Percentiles rank a stretch among this genome's conserved stretches.
Conservation (phyloP, 305 asterid species). For the Caryopteris hybrid region DNA sequence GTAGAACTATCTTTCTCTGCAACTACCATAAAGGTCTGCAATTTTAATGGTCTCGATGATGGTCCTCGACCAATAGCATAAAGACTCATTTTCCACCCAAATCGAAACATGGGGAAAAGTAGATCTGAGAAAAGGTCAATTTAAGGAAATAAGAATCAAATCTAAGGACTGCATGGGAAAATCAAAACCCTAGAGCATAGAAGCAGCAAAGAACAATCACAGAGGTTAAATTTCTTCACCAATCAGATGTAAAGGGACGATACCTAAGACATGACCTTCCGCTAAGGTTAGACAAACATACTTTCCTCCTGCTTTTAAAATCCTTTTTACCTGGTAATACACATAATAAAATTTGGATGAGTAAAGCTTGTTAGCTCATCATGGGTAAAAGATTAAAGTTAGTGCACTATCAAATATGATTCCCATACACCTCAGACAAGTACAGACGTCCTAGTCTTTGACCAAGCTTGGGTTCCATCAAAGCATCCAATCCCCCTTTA, state of each 20-base stretch:
- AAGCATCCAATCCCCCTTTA: constrained; percentile 99
- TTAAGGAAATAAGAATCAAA: constrained; percentile 10
- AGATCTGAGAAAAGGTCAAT: constrained; percentile 44
- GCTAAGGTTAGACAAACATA: constrained; percentile 91
- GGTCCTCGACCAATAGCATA: constrained; percentile 55
- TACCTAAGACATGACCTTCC: constrained; percentile 92
- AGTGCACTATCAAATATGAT: constrained; percentile 14
- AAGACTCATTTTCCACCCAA: constrained; percentile 85
- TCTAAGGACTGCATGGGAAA: constrained; percentile 1
- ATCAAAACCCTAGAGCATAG: constrained; percentile 5
- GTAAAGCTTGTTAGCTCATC: constrained; percentile 15
- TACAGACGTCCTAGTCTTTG: constrained; percentile 66
- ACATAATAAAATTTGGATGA: constrained; percentile 12
- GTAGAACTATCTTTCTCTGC: constrained; percentile 60
- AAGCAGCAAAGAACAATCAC: neutral
- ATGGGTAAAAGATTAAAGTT: constrained; percentile 12
- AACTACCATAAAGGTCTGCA: constrained; percentile 80
- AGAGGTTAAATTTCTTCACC: neutral
- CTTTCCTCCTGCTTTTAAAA: constrained; percentile 68
- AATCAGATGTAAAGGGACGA: constrained; percentile 10
- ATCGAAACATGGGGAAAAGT: constrained; percentile 70
- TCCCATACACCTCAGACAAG: constrained; percentile 67
- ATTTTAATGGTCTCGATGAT: constrained; percentile 37
- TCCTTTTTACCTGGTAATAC: constrained; percentile 72
- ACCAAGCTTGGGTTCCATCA: constrained; percentile 95